phyloP scores from a whole-genome alignment of 1,284 basidiomycete species.

The Rhodotorula sp. region DNA sequence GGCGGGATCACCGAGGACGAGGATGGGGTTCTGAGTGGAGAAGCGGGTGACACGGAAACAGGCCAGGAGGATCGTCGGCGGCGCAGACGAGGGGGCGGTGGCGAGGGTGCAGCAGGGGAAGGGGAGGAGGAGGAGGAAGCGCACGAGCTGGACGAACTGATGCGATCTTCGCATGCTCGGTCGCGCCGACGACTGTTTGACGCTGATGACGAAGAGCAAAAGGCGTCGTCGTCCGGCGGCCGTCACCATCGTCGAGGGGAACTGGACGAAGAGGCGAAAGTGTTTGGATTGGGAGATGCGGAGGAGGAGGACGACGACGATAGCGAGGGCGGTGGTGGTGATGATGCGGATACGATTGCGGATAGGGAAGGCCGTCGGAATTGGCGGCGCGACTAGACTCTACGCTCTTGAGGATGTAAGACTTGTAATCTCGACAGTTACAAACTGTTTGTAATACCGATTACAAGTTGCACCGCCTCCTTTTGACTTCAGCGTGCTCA shows the following conservation, averaged over 20 bases:
- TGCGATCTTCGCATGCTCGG: slow-evolving; percentile 13
- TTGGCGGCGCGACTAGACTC: background rate
- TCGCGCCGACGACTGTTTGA: background rate
- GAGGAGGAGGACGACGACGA: slow-evolving; percentile 44
- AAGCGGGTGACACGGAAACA: background rate
- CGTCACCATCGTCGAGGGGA: slow-evolving; percentile 44
- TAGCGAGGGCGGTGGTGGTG: slow-evolving; percentile 32
- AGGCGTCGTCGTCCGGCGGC: slow-evolving; percentile 46
- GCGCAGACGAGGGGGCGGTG: background rate
- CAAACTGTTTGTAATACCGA: background rate
- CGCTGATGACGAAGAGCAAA: slow-evolving; percentile 37
- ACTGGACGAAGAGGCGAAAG: slow-evolving; percentile 45
- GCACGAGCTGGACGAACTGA: slow-evolving; percentile 42
- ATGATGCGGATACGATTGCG: slow-evolving; percentile 1
- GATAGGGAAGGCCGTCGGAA: background rate
- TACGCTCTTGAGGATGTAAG: too few species aligned
- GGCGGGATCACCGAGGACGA: slow-evolving; percentile 1
- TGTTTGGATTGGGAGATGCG: slow-evolving; percentile 56
- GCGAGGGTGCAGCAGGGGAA: background rate
- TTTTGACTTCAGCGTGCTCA: too few species aligned
- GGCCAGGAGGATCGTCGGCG: slow-evolving; percentile 10
- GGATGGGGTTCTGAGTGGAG: background rate
- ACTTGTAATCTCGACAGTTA: background rate
- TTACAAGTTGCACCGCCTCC: too few species aligned
- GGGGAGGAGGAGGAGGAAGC: slow-evolving; percentile 19